phyloP scores from a whole-genome alignment of 371 early-diverging fungal species.

The Apophysomyces trapeziformis region DNA sequence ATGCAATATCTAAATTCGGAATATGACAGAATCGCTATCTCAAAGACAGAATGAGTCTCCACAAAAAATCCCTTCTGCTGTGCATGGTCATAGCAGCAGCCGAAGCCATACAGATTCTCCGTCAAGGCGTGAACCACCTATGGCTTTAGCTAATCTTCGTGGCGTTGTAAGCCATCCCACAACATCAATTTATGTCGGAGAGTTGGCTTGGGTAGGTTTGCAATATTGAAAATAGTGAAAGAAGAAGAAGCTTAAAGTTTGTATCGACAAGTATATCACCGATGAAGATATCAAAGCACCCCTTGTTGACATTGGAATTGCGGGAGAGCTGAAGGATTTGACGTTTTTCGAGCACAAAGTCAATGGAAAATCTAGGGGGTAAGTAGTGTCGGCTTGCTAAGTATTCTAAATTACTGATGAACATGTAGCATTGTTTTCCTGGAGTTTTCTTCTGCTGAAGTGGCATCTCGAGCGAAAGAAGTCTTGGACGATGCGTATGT shows the following conservation, averaged over 20 bases:
- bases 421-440: conserved; percentile 52
- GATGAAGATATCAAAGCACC: conserved; percentile 53
- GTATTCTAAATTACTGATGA: not conserved
- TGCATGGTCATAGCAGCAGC: conserved; percentile 21
- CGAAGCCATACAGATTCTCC: conserved; percentile 16
- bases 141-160: conserved; percentile 33
- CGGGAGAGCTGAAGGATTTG: conserved; percentile 45
- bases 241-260: not conserved
- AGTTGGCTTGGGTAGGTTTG: conserved; percentile 54
- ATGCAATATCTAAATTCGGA: not conserved
- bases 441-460: conserved; percentile 47
- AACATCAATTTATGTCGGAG: conserved; percentile 48
- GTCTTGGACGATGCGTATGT: conserved; percentile 50
- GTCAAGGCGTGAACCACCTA: conserved; percentile 33
- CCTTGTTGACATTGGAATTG: conserved; percentile 45
- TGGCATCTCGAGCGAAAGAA: conserved; percentile 44
- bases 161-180: conserved; percentile 42
- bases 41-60: conserved; percentile 12
- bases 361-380: conserved; percentile 71
- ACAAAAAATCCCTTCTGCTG: conserved; percentile 30
- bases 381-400: conserved; percentile 6
- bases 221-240: not conserved
- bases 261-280: conserved; percentile 51
- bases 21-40: not conserved
- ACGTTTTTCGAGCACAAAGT: conserved; percentile 67